Base-by-base conservation (phyloP, 164 flowering plant species). In the Annona squamosa region DNA sequence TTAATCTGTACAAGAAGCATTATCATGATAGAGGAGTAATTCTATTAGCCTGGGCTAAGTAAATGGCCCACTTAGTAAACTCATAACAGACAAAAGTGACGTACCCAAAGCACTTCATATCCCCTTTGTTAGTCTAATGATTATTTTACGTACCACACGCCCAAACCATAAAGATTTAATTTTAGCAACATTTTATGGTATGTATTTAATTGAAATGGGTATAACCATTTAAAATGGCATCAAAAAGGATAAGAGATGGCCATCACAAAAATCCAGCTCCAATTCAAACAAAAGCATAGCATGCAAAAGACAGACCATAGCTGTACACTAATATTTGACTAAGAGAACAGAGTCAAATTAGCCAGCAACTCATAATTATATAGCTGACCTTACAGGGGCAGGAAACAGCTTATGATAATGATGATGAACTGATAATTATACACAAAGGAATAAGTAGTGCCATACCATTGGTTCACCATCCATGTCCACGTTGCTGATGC, bases 391-490 rank as follows among this genome's bases (percentile, higher is more conserved):
- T 26, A 26, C 37, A 26, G 59, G 13, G 59, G 13, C 13, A 2
- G 9, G 59, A 52, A 52, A 68, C 5, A 19, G 6, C 37, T 42
- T 48, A 63, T 63, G 17, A 63, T 17, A 19, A 63, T 63, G 17
- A 63, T 63, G 3, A 16, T 63, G 19, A 63, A 19, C 16, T 17
- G 65, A 63, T 63, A 63, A 19, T 63, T 2, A 63, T 63, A 63
- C 65, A n/a, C 65, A 63, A 17, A 63, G 18, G 37, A 71, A 69
- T 62, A 43, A 47, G 65, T 2, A 18, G 63, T 17, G 65, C 75
- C 89, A 77, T 80, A 96, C 99, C 92, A 79, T 46, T 19, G 91
- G 93, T 81, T 93, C 97, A 76, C 85, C 86, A 78, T 91, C 98
- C 75, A 84, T 86, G 81, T 92, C 98, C 71, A 92, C 7, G 44